Evolutionary conservation across 208 protist genomes (phyloP).

Genomic region (Acanthamoeba polyphaga): DNA sequence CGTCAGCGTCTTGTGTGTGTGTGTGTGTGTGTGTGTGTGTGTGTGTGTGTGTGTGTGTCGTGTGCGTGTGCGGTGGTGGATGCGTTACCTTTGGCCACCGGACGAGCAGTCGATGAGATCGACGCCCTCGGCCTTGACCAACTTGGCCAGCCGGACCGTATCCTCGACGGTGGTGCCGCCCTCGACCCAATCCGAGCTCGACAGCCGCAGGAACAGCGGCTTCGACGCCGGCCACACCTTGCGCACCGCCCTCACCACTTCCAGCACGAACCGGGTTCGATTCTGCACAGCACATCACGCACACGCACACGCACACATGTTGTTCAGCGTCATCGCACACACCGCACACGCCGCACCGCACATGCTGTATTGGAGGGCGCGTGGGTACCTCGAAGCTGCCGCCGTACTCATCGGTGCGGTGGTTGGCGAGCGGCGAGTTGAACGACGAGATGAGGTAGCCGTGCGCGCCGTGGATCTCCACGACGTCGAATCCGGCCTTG

Average conservation of each 20-base stretch:
- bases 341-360: not conserved
- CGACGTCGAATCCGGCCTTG: slow-evolving; percentile 93
- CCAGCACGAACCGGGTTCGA: slow-evolving; percentile 85
- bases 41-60: too few relatives aligned
- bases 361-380: slow-evolving; percentile 86
- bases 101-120: slow-evolving; percentile 81
- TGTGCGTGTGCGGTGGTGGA: too few relatives aligned
- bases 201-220: slow-evolving; percentile 76
- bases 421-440: slow-evolving; percentile 89
- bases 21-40: too few relatives aligned
- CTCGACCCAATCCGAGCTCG: slow-evolving; percentile 70
- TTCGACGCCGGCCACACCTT: slow-evolving; percentile 73
- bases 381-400: slow-evolving; percentile 88
- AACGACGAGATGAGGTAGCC: slow-evolving; percentile 95
- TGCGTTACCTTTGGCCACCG: slow-evolving; percentile 76
- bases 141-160: slow-evolving; percentile 59
- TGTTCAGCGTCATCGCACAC: not conserved
- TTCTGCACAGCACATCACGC: not conserved
- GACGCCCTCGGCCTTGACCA: slow-evolving; percentile 77
- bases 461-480: slow-evolving; percentile 94
- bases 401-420: slow-evolving; percentile 93
- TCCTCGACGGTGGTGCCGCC: slow-evolving; percentile 80
- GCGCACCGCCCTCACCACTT: slow-evolving; percentile 89
- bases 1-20: not conserved
- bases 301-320: not conserved